Evolutionary conservation across 129 eudicot species (phyloP).

Genomic region (Helianthus tuberosus): DNA sequence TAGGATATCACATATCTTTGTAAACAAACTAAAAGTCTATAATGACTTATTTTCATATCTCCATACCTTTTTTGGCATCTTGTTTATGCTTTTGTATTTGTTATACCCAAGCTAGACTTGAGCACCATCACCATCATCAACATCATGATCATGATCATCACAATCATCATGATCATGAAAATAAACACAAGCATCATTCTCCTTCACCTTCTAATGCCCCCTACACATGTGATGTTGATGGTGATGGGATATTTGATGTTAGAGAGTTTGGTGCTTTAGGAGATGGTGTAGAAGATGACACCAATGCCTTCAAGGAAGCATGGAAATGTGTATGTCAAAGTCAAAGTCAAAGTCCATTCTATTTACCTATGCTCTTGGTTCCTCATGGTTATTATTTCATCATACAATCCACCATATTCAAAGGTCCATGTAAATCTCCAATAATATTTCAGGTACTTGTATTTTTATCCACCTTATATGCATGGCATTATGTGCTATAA

Average conservation of each 20-base stretch:
- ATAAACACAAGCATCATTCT: conserved; percentile 38
- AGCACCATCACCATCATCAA: conserved; percentile 30
- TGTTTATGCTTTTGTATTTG: conserved; percentile 16
- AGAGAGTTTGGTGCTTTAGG: conserved; percentile 71
- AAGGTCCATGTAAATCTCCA: conserved; percentile 68
- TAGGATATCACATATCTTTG: background rate
- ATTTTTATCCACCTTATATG: background rate
- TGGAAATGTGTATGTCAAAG: conserved; percentile 69
- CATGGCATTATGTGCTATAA: background rate
- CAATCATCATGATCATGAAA: conserved; percentile 31
- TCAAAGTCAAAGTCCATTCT: conserved; percentile 17
- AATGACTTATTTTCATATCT: conserved; percentile 25
- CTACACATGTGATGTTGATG: background rate
- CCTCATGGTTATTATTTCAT: conserved; percentile 62
- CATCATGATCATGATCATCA: background rate
- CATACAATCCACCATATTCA: conserved; percentile 66
- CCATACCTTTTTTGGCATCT: conserved; percentile 14
- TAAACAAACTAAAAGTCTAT: background rate
- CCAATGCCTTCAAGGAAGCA: conserved; percentile 62
- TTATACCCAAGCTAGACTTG: conserved; percentile 48
- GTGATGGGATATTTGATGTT: conserved; percentile 43
- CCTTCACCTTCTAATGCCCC: conserved; percentile 31
- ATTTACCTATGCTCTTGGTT: conserved; percentile 37
- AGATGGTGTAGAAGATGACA: conserved; percentile 67
- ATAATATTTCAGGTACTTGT: conserved; percentile 54